Conservation (phyloP, 768 basidiomycete genomes). For the Flagelloscypha sp. region DNA sequence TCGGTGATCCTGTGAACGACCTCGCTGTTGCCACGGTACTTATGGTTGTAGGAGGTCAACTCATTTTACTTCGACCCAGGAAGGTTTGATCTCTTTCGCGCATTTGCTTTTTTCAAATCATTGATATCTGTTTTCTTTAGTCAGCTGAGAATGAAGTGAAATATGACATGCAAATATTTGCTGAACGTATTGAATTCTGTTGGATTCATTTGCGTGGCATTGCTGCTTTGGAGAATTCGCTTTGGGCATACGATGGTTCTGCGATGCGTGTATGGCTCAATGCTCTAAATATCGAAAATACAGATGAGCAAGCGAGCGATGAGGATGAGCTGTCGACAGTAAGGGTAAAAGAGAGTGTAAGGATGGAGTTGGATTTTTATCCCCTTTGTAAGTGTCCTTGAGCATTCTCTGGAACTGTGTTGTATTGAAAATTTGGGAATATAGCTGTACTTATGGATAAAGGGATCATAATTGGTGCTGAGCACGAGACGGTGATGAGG, state of each 20-base stretch:
- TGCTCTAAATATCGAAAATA: constrained; percentile 79
- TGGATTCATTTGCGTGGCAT: constrained; percentile 98
- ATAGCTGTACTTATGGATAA: constrained; percentile 97
- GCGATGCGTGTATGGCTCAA: constrained; percentile 92
- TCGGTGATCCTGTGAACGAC: constrained; percentile 92
- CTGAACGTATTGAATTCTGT: constrained; percentile 95
- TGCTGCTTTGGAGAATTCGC: constrained; percentile 87
- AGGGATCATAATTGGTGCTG: constrained; percentile 94
- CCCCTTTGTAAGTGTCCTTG: constrained; percentile 63
- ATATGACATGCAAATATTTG: constrained; percentile 96
- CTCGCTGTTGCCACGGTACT: constrained; percentile 90
- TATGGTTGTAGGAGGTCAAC: constrained; percentile 88
- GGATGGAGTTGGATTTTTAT: constrained; percentile 89
- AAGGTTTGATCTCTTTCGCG: constrained; percentile 42
- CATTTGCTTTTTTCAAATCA: constrained; percentile 2
- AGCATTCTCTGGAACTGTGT: not conserved
- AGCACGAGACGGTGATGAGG: constrained; percentile 75
- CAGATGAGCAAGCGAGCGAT: constrained; percentile 24
- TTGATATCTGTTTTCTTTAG: constrained; percentile 28
- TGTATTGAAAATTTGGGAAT: constrained; percentile 4
- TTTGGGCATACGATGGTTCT: constrained; percentile 94
- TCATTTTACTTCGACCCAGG: constrained; percentile 82
- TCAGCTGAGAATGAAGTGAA: constrained; percentile 82
- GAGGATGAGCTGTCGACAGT: constrained; percentile 20
- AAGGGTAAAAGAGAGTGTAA: constrained; percentile 87